Evolutionary conservation across 306 rosid genomes (phyloP).

Genomic region (Ormosia emarginata): DNA sequence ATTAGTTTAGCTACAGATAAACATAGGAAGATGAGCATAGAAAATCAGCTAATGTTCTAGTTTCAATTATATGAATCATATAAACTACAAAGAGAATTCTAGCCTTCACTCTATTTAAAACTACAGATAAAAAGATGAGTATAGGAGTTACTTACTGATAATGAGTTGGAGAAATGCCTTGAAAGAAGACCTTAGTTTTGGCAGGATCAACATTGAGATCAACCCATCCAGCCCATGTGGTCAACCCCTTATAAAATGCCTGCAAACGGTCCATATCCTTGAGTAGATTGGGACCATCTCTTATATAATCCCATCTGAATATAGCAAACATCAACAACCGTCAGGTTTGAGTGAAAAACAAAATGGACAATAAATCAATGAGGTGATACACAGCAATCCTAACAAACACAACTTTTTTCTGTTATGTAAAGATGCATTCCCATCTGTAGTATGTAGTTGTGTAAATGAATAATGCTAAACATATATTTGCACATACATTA

Average conservation of each 20-base stretch:
- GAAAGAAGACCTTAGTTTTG: slow-evolving; percentile 73
- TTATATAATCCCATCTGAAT: slow-evolving; percentile 77
- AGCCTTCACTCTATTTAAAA: neutral
- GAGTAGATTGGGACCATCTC: slow-evolving; percentile 50
- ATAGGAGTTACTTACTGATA: slow-evolving; percentile 52
- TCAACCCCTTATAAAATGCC: slow-evolving; percentile 65
- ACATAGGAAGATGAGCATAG: neutral
- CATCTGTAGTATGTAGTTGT: neutral
- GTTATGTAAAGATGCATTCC: neutral
- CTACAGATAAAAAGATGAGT: neutral
- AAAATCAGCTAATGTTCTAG: neutral
- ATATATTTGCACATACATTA: too few species aligned
- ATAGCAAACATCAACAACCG: neutral
- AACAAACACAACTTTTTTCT: neutral
- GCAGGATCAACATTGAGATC: slow-evolving; percentile 57
- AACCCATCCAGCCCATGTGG: slow-evolving; percentile 83
- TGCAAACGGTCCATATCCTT: slow-evolving; percentile 70
- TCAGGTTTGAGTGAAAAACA: neutral
- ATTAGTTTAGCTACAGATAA: neutral
- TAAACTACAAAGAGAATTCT: neutral
- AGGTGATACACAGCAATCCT: neutral
- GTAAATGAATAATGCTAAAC: too few species aligned
- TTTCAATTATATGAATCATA: neutral
- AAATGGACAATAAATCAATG: neutral
- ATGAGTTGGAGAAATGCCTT: slow-evolving; percentile 89